Conservation (phyloP, 495 filamentous ascomycete species). For the Aspergillus cavernicola region DNA sequence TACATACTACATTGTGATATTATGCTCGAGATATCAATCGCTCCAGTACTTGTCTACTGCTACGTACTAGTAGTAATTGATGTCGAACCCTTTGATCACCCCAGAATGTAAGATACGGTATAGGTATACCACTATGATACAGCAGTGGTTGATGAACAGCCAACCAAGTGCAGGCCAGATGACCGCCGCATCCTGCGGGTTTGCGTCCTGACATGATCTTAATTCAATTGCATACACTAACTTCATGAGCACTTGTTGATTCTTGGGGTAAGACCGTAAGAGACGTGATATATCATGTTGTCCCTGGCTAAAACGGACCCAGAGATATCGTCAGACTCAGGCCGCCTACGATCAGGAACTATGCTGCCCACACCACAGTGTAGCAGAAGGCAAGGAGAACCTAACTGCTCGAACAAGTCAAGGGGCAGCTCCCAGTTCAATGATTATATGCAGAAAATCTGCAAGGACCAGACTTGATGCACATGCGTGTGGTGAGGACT, state of each 20-base stretch:
- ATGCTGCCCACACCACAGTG: too few species aligned
- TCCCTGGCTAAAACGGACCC: slow-evolving; percentile 7
- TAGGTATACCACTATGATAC: background rate
- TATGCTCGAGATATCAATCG: too few species aligned
- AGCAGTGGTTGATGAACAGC: background rate
- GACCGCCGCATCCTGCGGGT: slow-evolving; percentile 23
- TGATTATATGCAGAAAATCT: slow-evolving; percentile 26
- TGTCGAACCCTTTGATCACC: background rate
- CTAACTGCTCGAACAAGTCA: background rate
- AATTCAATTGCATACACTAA: slow-evolving; percentile 19
- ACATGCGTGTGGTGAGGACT: slow-evolving; percentile 22
- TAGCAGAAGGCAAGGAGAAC: slow-evolving; percentile 1
- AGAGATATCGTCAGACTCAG: too few species aligned
- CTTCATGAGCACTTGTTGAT: background rate
- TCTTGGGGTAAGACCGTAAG: background rate
- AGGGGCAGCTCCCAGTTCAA: slow-evolving; percentile 4
- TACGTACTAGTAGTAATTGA: too few species aligned
- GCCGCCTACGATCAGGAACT: too few species aligned
- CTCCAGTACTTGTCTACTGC: too few species aligned
- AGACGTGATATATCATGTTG: background rate
- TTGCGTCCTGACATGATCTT: slow-evolving; percentile 24
- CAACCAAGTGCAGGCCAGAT: slow-evolving; percentile 13
- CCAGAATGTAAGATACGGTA: slow-evolving; percentile 8
- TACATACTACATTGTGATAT: too few species aligned
- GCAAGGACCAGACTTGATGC: slow-evolving; percentile 30